Evolutionary conservation across 2,329 filamentous ascomycete species (phyloP).

Genomic region (Stagonosporopsis cucurbitacearum): DNA sequence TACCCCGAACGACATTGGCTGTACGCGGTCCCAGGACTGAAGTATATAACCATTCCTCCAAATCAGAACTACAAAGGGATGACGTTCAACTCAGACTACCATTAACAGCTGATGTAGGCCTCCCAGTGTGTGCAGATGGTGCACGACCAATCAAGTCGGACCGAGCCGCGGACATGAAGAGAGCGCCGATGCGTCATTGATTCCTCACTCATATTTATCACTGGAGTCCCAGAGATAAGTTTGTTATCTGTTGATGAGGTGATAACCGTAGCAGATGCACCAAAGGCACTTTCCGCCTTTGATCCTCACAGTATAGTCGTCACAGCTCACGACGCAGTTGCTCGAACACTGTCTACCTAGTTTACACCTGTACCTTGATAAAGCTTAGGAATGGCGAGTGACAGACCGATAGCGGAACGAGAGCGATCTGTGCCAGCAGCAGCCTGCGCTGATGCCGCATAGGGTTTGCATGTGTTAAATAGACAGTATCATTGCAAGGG

Average conservation of each 20-base stretch:
- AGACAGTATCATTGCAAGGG: constrained; percentile 54
- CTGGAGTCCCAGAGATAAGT: neutral
- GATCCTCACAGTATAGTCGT: constrained; percentile 3
- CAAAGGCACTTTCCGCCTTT: constrained; percentile 7
- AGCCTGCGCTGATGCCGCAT: constrained; percentile 66
- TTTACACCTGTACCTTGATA: constrained; percentile 2
- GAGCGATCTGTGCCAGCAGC: constrained; percentile 9
- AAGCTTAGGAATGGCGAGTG: constrained; percentile 2
- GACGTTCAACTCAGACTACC: neutral
- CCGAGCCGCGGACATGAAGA: neutral
- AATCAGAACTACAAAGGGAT: neutral
- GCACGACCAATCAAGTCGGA: neutral
- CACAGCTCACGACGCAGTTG: constrained; percentile 5
- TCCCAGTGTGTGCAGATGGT: neutral
- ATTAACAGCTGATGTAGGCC: neutral
- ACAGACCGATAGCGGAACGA: constrained; percentile 3
- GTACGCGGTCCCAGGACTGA: neutral
- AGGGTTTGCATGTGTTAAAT: constrained; percentile 63
- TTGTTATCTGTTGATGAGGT: neutral
- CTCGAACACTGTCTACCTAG: constrained; percentile 1
- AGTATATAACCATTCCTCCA: neutral
- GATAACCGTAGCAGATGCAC: neutral
- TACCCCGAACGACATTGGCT: neutral
- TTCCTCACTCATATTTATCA: too few species aligned
- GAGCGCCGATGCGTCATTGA: neutral